Percentiles rank a stretch among this genome's conserved stretches.
These are phyloP conservation scores for Syzygium syzygioides DNA, from an alignment of 441 rosid species.

Conservation along the genomic window DNA sequence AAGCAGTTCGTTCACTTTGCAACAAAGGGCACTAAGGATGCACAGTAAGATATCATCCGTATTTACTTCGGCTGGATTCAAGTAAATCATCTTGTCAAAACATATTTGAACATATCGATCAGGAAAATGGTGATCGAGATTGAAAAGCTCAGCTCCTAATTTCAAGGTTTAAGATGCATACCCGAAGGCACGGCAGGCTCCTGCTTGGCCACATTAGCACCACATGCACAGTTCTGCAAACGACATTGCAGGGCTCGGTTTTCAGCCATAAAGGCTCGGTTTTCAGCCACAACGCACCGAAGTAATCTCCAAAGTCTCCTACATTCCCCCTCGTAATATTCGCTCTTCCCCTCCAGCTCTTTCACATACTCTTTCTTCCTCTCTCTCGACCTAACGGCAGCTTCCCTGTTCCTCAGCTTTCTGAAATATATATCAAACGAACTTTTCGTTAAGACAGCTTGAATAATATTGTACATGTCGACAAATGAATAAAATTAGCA, in stretches of 20 bases:
- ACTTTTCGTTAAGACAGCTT: not conserved
- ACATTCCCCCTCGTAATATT: slow-evolving; percentile 76
- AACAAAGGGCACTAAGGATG: not conserved
- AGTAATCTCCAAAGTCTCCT: slow-evolving; percentile 72
- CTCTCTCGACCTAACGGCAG: slow-evolving; percentile 79
- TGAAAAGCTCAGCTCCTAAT: not conserved
- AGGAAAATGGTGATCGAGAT: not conserved
- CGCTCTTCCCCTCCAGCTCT: slow-evolving; percentile 79
- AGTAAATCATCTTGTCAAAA: not conserved
- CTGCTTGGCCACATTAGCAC: slow-evolving; percentile 74
- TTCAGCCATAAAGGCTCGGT: slow-evolving; percentile 64
- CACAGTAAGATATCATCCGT: not conserved
- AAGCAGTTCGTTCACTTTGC: not conserved
- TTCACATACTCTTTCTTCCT: slow-evolving; percentile 71
- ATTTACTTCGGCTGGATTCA: not conserved
- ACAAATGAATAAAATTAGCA: not conserved
- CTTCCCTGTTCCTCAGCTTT: slow-evolving; percentile 84
- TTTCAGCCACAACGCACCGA: slow-evolving; percentile 64
- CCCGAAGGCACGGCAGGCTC: slow-evolving; percentile 99
- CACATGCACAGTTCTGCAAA: slow-evolving; percentile 50
- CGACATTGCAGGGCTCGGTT: slow-evolving; percentile 65
- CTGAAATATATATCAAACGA: slow-evolving; percentile 26
- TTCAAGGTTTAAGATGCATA: slow-evolving; percentile 16
- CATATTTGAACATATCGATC: not conserved
- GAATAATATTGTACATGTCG: not conserved